Base-by-base conservation (phyloP, 2,329 filamentous ascomycete species). In the Pseudovirgaria hyperparasitica region DNA sequence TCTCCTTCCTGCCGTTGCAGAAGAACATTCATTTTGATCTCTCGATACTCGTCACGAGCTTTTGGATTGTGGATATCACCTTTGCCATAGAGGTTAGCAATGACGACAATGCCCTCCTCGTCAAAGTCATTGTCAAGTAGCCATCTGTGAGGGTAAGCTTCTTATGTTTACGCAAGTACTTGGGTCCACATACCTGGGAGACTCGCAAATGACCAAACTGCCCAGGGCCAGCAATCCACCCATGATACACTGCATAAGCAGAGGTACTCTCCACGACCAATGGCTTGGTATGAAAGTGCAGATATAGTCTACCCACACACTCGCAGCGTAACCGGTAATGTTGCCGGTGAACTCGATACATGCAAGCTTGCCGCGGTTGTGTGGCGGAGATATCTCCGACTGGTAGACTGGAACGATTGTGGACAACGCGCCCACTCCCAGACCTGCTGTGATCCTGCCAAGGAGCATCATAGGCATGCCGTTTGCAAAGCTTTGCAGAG, bases 341-440 rank as follows among this genome's bases (percentile, higher is more conserved):
- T 98, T 98, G 28, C 90, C 90, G 0, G 87, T 87, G 48, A 96
- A 98, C 54, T 98, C 90, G 40, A 98, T 96, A 54, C 90, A 96
- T 14, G 87, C 90, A 35, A 98, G 67, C 58, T 90, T 92, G 37
- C 90, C 90, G 44, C 90, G 72, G 55, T 93, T 96, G 49, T 98
- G 90, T 5, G 90, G 85, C 25, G 90, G 90, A 22, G 87, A 94
- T 46, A 66, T 65, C 38, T 66, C 62, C 16, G 60, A 63, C 40
- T 66, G 62, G 35, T 65, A 65, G n/a, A 65, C 58, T 4, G 62
- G 62, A 15, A 66, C 62, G 29, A 65, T 65, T 15, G 62, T 64
- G 19, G 60, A 63, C 14, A 66, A 43, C 5, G 60, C 55, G 40
- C 62, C 62, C 4, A 65, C 62, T 25, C 62, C 62, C 5, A 66